Conservation (phyloP, 768 basidiomycete genomes). For the Chalciporus pseudorubinellus region DNA sequence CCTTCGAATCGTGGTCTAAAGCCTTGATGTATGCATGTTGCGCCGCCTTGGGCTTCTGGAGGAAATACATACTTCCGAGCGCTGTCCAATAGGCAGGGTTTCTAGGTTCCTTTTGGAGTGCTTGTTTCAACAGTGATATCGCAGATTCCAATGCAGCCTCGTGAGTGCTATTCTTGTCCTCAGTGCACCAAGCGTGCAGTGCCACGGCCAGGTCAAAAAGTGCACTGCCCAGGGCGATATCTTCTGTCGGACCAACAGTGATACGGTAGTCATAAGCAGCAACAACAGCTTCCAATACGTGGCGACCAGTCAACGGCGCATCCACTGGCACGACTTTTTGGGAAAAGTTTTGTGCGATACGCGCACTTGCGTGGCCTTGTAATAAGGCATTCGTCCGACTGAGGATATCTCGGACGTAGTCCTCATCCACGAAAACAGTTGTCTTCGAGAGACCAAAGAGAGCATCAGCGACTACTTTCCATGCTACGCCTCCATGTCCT, state of each 20-base stretch:
- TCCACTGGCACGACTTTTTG: conserved; percentile 27
- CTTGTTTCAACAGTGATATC: conserved; percentile 58
- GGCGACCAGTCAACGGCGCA: conserved; percentile 29
- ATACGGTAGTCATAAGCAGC: conserved; percentile 61
- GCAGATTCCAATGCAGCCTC: conserved; percentile 41
- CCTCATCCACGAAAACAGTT: conserved; percentile 47
- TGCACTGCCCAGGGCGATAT: conserved; percentile 50
- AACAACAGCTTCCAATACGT: conserved; percentile 51
- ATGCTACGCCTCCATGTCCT: conserved; percentile 69
- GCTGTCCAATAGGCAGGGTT: conserved; percentile 82
- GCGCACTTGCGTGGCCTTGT: conserved; percentile 38
- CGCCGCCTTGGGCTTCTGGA: conserved; percentile 63
- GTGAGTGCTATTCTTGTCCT: conserved; percentile 19
- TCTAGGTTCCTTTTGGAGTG: conserved; percentile 67
- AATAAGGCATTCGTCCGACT: conserved; percentile 37
- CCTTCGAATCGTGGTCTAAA: conserved; percentile 83
- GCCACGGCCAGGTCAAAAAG: conserved; percentile 74
- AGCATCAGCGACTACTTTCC: conserved; percentile 84
- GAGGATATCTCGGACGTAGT: conserved; percentile 35
- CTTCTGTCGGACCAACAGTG: conserved; percentile 53
- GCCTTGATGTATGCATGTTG: conserved; percentile 93
- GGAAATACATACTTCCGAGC: conserved; percentile 71
- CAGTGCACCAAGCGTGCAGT: conserved; percentile 48
- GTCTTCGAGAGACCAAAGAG: conserved; percentile 61
- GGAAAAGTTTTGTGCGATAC: conserved; percentile 42